Evolutionary conservation across 768 basidiomycete species (phyloP).

Genomic region (Tremella mesenterica): DNA sequence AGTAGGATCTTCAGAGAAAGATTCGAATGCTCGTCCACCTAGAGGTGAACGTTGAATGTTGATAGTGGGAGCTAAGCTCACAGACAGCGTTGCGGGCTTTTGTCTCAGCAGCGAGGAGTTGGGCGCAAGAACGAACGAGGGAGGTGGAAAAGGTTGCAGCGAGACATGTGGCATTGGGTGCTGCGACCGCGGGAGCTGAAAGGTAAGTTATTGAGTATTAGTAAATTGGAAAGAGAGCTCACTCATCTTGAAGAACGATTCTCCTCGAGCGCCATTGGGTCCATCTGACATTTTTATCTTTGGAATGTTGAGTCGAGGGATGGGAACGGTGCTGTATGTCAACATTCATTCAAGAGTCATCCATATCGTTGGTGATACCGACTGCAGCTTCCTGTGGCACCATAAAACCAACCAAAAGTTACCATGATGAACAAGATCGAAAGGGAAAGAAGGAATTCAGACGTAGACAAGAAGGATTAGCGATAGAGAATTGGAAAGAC

Average conservation of each 20-base stretch:
- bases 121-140: slow-evolving; percentile 53
- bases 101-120: slow-evolving; percentile 57
- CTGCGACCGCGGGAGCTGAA: slow-evolving; percentile 53
- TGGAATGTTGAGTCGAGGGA: slow-evolving; percentile 57
- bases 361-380: neutral
- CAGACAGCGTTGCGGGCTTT: slow-evolving; percentile 57
- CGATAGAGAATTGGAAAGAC: no score
- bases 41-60: slow-evolving; percentile 56
- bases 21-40: slow-evolving; percentile 53
- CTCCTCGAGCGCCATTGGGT: slow-evolving; percentile 63
- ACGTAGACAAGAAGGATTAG: neutral
- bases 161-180: slow-evolving; percentile 63
- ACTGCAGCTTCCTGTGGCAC: no score
- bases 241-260: slow-evolving; percentile 36
- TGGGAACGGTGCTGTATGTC: slow-evolving; percentile 16
- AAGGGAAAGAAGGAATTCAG: neutral
- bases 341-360: slow-evolving; percentile 51
- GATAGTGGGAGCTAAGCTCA: slow-evolving; percentile 63
- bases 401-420: neutral
- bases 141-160: slow-evolving; percentile 62
- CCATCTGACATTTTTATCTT: slow-evolving; percentile 62
- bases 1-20: slow-evolving; percentile 63
- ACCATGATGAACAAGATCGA: neutral
- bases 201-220: slow-evolving; percentile 34
- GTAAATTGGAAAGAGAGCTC: slow-evolving; percentile 36